phyloP scores from a whole-genome alignment of 2,329 filamentous ascomycete genomes.

The Cadophora sp. region DNA sequence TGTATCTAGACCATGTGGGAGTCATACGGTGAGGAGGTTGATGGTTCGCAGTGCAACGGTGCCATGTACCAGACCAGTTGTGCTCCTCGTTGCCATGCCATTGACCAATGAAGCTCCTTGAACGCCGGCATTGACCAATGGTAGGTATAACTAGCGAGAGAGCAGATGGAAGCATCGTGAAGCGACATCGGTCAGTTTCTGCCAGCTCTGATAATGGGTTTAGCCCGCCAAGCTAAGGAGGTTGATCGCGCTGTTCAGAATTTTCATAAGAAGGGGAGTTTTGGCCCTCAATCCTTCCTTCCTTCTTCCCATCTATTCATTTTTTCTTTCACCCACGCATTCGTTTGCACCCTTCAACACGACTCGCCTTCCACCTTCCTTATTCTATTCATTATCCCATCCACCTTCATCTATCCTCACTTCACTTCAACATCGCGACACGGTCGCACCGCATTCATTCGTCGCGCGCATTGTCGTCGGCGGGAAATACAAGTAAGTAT shows the following conservation, averaged over 20 bases:
- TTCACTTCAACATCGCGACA: neutral
- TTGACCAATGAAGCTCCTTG: neutral
- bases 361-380: neutral
- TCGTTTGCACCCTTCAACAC: neutral
- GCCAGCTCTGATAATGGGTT: neutral
- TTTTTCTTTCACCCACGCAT: neutral
- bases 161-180: conserved; percentile 8
- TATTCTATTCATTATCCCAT: neutral
- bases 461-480: neutral
- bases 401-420: neutral
- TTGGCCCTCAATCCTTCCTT: neutral
- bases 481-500: neutral
- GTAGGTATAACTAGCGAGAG: neutral
- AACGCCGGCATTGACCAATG: neutral
- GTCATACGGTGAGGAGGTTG: neutral
- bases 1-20: neutral
- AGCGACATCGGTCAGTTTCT: neutral
- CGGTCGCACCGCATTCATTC: neutral
- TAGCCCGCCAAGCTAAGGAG: neutral
- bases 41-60: neutral
- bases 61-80: neutral
- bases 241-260: neutral
- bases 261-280: neutral
- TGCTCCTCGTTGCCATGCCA: neutral
- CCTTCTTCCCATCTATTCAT: neutral